Evolutionary conservation across 1,284 basidiomycete species (phyloP), one percentile per base, ranked within the genome.

Genomic region (Trametes pubescens): DNA sequence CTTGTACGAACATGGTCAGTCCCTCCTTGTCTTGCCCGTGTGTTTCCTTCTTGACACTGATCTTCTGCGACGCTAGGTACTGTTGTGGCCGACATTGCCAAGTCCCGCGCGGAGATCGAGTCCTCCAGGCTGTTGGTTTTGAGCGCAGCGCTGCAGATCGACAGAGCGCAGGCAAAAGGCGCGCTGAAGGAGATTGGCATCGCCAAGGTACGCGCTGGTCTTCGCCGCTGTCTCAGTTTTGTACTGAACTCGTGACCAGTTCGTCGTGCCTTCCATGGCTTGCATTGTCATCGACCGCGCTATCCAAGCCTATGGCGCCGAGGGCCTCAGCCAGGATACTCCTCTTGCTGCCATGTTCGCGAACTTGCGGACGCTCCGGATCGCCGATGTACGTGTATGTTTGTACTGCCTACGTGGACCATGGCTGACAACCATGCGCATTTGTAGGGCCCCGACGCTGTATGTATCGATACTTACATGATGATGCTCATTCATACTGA

Each of bases 101-200:
- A 91, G 74, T 95, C 92, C 14, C 87, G 96, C 44, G 96, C 97
- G 47, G 95, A 98, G 74, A 96, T 99, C 56, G 96, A 99, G 74
- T 82, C 86, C 52, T 90, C 92, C 13, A 83, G 97, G 40, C 81
- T 99, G 60, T 83, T 99, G 0, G 97, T 99, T 10, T 82, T 98
- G 61, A 92, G 93, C 64, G 97, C 98, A 3, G 97, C 97, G n/a
- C 80, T 93, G 67, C 93, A 94, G 91, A 96, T 99, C 65, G 96
- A 99, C 80, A 90, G 89, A 71, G 81, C 87, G 74, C 88, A 92
- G 68, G 94, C 97, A 3, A 99, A 99, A 77, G 96, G 94, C 46
- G 97, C 98, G 0, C 76, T 98, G 79, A 96, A 96, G 78, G 97
- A 99, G 77, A 99, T 99, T 73, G 96, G 94, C 46, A 94, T 98